Percentiles rank a stretch among this genome's conserved stretches.
phyloP scores from a whole-genome alignment of 352 stramenopile genomes.

The Globisporangium nodosum region DNA sequence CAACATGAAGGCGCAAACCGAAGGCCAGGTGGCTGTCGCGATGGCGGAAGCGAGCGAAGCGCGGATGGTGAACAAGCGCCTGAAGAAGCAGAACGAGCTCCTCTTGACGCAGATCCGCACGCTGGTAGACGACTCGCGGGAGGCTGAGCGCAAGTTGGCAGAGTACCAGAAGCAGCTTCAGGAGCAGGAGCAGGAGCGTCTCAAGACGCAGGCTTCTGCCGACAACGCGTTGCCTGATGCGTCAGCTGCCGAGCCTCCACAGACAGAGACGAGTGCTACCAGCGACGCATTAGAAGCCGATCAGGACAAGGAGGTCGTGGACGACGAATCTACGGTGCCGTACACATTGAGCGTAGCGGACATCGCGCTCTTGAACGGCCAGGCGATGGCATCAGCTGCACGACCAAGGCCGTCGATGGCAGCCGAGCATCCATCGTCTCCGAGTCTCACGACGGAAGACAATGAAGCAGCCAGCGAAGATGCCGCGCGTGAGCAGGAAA shows the following conservation, averaged over 20 bases:
- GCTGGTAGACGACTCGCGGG: constrained; percentile 55
- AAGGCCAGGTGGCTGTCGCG: constrained; percentile 71
- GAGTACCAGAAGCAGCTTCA: constrained; percentile 24
- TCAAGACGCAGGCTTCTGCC: constrained; percentile 11
- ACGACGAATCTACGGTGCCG: constrained; percentile 24
- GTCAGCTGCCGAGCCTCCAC: neutral
- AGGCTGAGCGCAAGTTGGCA: constrained; percentile 34
- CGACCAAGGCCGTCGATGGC: neutral
- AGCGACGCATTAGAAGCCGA: neutral
- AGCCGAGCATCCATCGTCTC: neutral
- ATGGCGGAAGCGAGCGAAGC: constrained; percentile 80
- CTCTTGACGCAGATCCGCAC: constrained; percentile 73
- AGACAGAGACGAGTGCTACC: neutral
- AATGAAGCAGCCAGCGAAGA: neutral
- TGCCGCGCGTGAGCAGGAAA: neutral
- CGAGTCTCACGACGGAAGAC: neutral
- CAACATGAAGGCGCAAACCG: constrained; percentile 71
- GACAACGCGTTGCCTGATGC: constrained; percentile 2
- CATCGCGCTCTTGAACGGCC: constrained; percentile 70
- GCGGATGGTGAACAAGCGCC: constrained; percentile 79
- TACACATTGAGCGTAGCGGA: constrained; percentile 69
- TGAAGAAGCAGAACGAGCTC: constrained; percentile 83
- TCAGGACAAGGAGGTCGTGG: neutral
- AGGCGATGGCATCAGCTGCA: constrained; percentile 7
- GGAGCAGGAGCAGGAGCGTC: constrained; percentile 13